Conservation (phyloP, 805 yeast genomes). For the Hanseniaspora mollemarum region DNA sequence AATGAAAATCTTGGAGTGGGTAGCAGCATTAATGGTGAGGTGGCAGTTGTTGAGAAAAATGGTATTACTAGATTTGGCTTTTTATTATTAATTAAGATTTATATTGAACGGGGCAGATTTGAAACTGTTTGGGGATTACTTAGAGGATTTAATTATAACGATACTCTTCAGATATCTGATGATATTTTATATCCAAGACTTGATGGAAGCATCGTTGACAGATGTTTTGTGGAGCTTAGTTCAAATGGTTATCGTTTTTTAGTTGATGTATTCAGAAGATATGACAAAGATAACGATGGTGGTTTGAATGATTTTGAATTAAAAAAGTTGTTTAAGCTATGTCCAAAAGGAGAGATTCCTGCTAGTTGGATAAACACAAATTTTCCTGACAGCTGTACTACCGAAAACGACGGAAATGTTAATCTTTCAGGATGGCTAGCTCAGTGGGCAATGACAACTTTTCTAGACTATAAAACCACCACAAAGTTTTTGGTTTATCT, state of each 20-base stretch:
- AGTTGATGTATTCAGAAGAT: conserved; percentile 76
- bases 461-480: conserved; percentile 69
- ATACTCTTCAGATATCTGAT: conserved; percentile 75
- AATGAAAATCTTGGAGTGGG: no score
- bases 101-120: conserved; percentile 85
- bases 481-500: conserved; percentile 79
- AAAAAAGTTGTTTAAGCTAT: conserved; percentile 59
- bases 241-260: conserved; percentile 86
- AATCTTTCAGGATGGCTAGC: conserved; percentile 98
- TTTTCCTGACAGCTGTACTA: conserved; percentile 79
- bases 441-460: conserved; percentile 96
- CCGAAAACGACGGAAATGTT: conserved; percentile 80
- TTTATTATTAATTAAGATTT: conserved; percentile 60
- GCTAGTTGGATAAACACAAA: conserved; percentile 70
- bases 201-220: conserved; percentile 56
- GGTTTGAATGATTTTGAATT: conserved; percentile 73
- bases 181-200: conserved; percentile 66
- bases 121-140: conserved; percentile 96
- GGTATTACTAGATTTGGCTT: conserved; percentile 72
- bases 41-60: conserved; percentile 22
- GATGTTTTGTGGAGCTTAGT: conserved; percentile 67
- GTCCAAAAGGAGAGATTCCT: conserved; percentile 72
- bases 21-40: conserved; percentile 19
- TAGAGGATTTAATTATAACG: conserved; percentile 80
- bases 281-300: conserved; percentile 94